Evolutionary conservation across 2,329 filamentous ascomycete genomes (phyloP).

Genomic region (Penicillium rolfsii): DNA sequence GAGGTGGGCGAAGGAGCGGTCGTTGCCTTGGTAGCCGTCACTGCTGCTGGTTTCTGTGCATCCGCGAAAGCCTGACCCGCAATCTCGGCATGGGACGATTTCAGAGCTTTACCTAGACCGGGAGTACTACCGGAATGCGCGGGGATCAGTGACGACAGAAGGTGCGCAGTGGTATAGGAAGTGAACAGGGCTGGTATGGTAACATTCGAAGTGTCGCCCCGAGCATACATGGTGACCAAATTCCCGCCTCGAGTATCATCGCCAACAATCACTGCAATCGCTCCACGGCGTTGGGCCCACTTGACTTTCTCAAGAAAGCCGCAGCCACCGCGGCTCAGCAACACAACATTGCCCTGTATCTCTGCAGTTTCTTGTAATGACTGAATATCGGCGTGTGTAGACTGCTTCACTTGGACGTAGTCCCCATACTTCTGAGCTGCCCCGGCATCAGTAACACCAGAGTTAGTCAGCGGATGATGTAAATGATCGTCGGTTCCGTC

Average conservation of each 20-base stretch:
- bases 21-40: constrained; percentile 35
- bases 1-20: constrained; percentile 41
- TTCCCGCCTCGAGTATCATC: constrained; percentile 88
- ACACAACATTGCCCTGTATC: constrained; percentile 88
- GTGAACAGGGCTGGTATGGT: constrained; percentile 95
- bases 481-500: constrained; percentile 88
- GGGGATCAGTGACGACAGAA: constrained; percentile 85
- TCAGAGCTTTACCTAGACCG: constrained; percentile 61
- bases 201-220: constrained; percentile 91
- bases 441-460: constrained; percentile 41
- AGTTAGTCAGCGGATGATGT: constrained; percentile 60
- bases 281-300: constrained; percentile 92
- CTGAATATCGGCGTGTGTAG: constrained; percentile 83
- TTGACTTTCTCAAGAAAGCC: constrained; percentile 97
- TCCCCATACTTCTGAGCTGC: constrained; percentile 40
- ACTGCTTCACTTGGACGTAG: constrained; percentile 37
- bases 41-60: constrained; percentile 28
- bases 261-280: constrained; percentile 86
- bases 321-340: constrained; percentile 90
- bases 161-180: constrained; percentile 88
- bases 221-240: constrained; percentile 97
- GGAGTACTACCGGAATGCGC: constrained; percentile 66
- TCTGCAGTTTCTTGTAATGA: constrained; percentile 89
- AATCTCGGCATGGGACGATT: constrained; percentile 52
- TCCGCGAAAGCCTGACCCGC: constrained; percentile 28